Base-by-base conservation (phyloP, 1,139 yeast genomes). In the Taphrina communis region DNA sequence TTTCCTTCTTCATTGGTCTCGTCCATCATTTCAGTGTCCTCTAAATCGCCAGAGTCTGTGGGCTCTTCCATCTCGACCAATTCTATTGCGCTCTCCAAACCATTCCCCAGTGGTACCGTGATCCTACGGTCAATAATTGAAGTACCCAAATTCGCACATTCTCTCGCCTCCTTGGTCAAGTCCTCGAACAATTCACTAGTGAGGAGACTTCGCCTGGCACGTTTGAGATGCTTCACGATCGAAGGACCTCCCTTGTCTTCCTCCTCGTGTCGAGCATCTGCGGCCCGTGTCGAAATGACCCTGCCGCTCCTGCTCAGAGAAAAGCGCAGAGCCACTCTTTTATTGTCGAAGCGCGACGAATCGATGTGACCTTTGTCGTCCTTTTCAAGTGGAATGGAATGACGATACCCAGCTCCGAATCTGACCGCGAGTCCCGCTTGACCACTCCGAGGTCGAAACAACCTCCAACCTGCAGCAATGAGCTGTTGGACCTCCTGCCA, bases 341-440 rank as follows among this genome's bases (percentile, higher is more conserved):
- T 44, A n/a, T 25, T 55, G 14, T 44, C 46, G 9, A 63, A 57
- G n/a, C 14, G 41, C 31, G 67, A 55, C 7, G 61, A 19, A 46
- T 63, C 67, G 17, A 63, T 55, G 21, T 56, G 46, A 7, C 67
- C 67, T 1, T 46, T 12, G n/a, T 41, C 38, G 51, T 56, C 59
- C n/a, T 50, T 44, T 17, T 41, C 59, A 25, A 55, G 39, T 8
- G 44, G 41, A 11, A 63, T 46, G 39, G 19, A 46, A 25, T 63
- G 67, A 12, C 61, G 35, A 14, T 58, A 39, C n/a, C 31, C 53
- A 1, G 61, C 36, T 14, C 67, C 67, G 39, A 55, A 63, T 36
- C 56, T 56, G 35, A 63, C 56, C n/a, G 55, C 42, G 36, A 63
- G 17, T 31, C 60, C 53, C 35, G 17, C 52, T 6, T 51, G 14